phyloP scores from a whole-genome alignment of 1,139 yeast species.

The Pichia sp. region DNA sequence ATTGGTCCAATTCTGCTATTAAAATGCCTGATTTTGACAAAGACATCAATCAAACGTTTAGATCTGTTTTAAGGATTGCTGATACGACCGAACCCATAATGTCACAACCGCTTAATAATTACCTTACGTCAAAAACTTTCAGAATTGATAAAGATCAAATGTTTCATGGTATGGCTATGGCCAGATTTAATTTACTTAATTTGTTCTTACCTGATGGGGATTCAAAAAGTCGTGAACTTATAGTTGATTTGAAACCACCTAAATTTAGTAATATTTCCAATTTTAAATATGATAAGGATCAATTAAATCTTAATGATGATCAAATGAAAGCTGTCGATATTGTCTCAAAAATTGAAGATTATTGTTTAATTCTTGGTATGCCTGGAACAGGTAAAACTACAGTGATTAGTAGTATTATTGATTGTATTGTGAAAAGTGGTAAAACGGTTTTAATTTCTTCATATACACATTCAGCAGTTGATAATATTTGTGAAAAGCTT shows the following conservation, averaged over 20 bases:
- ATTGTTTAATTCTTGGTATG: conserved; percentile 85
- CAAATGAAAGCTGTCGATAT: conserved; percentile 64
- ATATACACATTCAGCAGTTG: conserved; percentile 94
- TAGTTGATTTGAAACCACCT: conserved; percentile 58
- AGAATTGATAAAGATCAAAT: conserved; percentile 80
- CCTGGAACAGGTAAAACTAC: conserved; percentile 99
- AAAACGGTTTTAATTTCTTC: conserved; percentile 75
- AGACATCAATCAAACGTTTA: conserved; percentile 42
- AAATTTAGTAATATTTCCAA: conserved; percentile 32
- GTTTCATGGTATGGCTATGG: conserved; percentile 67
- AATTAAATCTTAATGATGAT: conserved; percentile 48
- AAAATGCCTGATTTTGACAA: conserved; percentile 39
- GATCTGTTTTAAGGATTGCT: conserved; percentile 33
- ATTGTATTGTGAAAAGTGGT: conserved; percentile 49
- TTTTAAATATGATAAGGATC: conserved; percentile 20
- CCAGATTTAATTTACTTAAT: conserved; percentile 69
- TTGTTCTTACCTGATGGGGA: conserved; percentile 53
- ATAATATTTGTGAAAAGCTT: conserved; percentile 75
- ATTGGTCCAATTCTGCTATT: conserved; percentile 43
- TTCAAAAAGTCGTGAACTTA: conserved; percentile 42
- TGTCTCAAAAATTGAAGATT: conserved; percentile 64
- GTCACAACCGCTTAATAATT: background rate
- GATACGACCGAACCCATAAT: background rate
- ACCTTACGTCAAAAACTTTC: conserved; percentile 30
- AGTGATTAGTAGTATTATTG: conserved; percentile 71